Percentiles rank a stretch among this genome's conserved stretches.
phyloP scores from a whole-genome alignment of 2,329 filamentous ascomycete genomes.

The Sarocladium kiliense region DNA sequence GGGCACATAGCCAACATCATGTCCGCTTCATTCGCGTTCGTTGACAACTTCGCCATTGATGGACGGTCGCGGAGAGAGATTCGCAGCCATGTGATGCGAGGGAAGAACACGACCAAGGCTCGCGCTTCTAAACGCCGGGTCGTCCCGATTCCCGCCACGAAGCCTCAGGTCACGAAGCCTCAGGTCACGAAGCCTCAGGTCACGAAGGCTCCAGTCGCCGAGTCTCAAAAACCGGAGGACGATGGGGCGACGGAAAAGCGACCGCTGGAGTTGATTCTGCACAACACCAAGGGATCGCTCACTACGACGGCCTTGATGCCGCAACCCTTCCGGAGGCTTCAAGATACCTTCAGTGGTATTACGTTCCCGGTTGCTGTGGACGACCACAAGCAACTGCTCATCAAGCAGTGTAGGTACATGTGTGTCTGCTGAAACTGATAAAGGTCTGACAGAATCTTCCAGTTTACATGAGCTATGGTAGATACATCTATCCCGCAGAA shows the following conservation, averaged over 20 bases:
- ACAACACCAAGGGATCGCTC: not conserved
- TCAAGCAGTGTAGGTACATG: not conserved
- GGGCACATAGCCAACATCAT: not conserved
- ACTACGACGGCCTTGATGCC: not conserved
- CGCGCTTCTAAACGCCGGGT: constrained; percentile 2
- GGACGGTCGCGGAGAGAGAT: constrained; percentile 10
- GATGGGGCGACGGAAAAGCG: not conserved
- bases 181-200: not conserved
- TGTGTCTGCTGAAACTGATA: no score
- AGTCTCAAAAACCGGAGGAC: not conserved
- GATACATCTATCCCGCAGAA: constrained; percentile 5
- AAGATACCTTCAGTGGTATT: not conserved
- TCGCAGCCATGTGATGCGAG: constrained; percentile 16
- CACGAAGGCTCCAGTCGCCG: not conserved
- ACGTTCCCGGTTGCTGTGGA: not conserved
- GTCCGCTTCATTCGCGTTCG: constrained; percentile 11
- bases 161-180: not conserved
- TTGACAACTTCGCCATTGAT: constrained; percentile 12
- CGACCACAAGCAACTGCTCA: not conserved
- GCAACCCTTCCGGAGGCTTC: not conserved
- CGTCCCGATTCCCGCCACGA: not conserved
- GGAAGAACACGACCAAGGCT: constrained; percentile 12
- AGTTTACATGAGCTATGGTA: constrained; percentile 3
- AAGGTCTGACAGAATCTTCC: constrained; percentile 5
- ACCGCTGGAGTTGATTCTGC: not conserved